A percentile compares a stretch with the other conserved stretches of the same genome.
These are phyloP conservation scores for Gossypium schwendimanii DNA, from an alignment of 441 rosid species.

Conservation along the genomic window DNA sequence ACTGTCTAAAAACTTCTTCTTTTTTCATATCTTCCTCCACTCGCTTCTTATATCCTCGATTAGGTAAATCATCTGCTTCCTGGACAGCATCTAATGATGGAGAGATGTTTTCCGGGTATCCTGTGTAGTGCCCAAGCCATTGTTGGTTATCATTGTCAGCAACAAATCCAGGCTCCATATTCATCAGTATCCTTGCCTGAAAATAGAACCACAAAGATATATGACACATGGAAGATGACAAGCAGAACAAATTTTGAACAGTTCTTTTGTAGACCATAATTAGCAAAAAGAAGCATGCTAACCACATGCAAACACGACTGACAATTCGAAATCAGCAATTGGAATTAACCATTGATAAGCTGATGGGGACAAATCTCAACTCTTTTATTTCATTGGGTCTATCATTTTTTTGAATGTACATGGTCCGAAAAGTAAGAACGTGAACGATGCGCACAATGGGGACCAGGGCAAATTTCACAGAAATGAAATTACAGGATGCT, in stretches of 20 bases:
- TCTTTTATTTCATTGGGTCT: background rate
- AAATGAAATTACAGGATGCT: background rate
- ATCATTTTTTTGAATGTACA: background rate
- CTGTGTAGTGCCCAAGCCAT: slow-evolving; percentile 15
- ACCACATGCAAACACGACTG: no score
- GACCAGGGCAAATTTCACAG: background rate
- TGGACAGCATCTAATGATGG: slow-evolving; percentile 29
- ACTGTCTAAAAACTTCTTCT: slow-evolving; percentile 50
- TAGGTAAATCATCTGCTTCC: slow-evolving; percentile 27
- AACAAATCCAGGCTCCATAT: slow-evolving; percentile 45
- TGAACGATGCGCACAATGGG: background rate
- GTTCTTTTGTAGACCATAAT: background rate
- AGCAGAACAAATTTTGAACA: background rate
- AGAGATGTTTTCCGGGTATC: slow-evolving; percentile 25
- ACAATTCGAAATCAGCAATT: no score
- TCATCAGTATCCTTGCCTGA: slow-evolving; percentile 72
- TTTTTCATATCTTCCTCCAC: slow-evolving; percentile 25
- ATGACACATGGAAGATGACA: background rate
- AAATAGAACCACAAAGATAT: slow-evolving; percentile 10
- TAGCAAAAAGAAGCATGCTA: background rate
- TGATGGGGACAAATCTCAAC: background rate
- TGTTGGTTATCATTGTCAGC: slow-evolving; percentile 31
- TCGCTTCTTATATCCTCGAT: slow-evolving; percentile 23
- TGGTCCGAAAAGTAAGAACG: background rate
- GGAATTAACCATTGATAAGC: no score